Evolutionary conservation across 305 asterid genomes (phyloP), one percentile per base, ranked within the genome.

Genomic region (Ajuga reptans): DNA sequence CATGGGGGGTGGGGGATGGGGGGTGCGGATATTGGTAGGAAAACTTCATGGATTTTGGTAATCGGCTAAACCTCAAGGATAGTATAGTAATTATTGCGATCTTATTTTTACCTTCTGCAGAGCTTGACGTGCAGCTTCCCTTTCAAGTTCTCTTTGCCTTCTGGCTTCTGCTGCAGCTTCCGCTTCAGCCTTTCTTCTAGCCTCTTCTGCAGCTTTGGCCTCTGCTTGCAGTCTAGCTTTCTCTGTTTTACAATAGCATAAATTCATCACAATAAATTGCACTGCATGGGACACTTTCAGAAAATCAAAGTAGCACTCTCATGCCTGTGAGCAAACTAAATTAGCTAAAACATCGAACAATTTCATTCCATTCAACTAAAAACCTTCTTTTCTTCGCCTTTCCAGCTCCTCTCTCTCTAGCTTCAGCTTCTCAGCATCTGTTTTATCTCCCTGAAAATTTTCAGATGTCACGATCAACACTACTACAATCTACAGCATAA

Each of bases 61-160:
- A 33, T 50, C 36, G 37, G 15, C 41, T 37, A 21, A 21, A 53
- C 63, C 42, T 36, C 53, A 67, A 21, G 42, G 11, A 9, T 11
- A n/a, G 39, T 6, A 5, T 53, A 12, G 2, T 21, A 21, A 27
- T 14, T 21, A 39, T 1, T 10, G 10, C 65, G 37, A 21, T 41
- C 71, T 59, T 69, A 46, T 33, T 9, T 69, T 60, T 81, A 89
- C 96, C 92, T 84, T 79, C 71, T 74, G 89, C 76, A 90, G 73
- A 77, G 95, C 97, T 78, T 70, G 85, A 17, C 97, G 95, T 37
- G 95, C 95, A 5, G 91, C 91, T 84, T 90, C 97, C 77, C 96
- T 86, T 72, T 83, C 95, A 5, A 81, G 86, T 79, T 87, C 91
- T 80, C 84, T 80, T 76, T 83, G 79, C 78, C 81, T 80, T 75